A percentile compares a stretch with the other conserved stretches of the same genome.
phyloP scores from a whole-genome alignment of 2,329 filamentous ascomycete species.

The Penicillium brevicompactum region DNA sequence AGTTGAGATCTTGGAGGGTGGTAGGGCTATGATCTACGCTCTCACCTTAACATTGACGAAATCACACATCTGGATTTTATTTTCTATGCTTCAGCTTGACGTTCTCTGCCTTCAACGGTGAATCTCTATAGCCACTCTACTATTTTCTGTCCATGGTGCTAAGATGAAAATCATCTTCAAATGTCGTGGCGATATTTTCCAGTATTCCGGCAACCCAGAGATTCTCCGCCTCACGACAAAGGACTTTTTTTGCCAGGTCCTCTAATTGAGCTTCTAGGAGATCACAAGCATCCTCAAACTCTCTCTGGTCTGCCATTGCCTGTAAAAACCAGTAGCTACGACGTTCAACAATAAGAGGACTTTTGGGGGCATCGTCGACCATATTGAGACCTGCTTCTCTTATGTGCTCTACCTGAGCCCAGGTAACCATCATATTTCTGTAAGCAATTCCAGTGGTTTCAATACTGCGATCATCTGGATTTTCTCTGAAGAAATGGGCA shows the following conservation, averaged over 20 bases:
- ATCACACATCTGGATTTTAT: not conserved
- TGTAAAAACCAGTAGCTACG: not conserved
- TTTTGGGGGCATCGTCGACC: not conserved
- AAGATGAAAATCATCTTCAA: not conserved
- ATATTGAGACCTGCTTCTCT: constrained; percentile 1
- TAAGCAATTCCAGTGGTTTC: not conserved
- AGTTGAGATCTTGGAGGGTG: not conserved
- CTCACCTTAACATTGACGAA: not conserved
- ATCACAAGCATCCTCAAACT: constrained; percentile 3
- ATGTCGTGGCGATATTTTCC: not conserved
- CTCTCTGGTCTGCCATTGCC: not conserved
- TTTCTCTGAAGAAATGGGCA: not conserved
- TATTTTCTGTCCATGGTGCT: not conserved
- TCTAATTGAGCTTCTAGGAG: not conserved
- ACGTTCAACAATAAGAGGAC: not conserved
- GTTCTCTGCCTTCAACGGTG: too few species aligned
- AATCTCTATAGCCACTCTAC: too few species aligned
- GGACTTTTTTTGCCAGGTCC: not conserved
- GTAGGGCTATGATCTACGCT: not conserved
- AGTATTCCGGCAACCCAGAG: constrained; percentile 1
- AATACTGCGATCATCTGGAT: not conserved
- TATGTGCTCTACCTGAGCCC: not conserved
- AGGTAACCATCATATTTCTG: not conserved
- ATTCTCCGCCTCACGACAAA: not conserved
- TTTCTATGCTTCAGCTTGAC: too few species aligned